phyloP scores from a whole-genome alignment of 2,329 filamentous ascomycete species.

The Trichoderma sp. region DNA sequence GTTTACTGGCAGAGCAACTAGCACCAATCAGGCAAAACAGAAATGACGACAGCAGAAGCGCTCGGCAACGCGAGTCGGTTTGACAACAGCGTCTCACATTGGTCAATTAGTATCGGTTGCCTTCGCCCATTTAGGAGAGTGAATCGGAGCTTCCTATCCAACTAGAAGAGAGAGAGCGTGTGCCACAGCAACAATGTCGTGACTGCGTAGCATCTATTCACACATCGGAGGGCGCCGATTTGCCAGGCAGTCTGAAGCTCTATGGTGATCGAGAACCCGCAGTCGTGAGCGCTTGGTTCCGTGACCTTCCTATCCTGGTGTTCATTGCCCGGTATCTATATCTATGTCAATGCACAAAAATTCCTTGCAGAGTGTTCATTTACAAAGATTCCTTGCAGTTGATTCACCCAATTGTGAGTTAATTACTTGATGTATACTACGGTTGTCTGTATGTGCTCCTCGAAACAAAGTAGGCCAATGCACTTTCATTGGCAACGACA shows the following conservation, averaged over 20 bases:
- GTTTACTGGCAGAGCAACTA: not conserved
- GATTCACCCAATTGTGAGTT: not conserved
- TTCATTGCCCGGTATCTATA: not conserved
- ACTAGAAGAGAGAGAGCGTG: not conserved
- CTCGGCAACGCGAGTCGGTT: not conserved
- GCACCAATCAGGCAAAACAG: not conserved
- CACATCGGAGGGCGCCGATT: not conserved
- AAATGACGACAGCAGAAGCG: not conserved
- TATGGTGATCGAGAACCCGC: not conserved
- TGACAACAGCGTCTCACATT: not conserved
- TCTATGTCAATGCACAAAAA: constrained; percentile 10
- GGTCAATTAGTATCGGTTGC: not conserved
- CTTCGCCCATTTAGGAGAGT: no score
- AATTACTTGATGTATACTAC: not conserved
- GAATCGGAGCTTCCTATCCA: not conserved
- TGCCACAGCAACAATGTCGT: not conserved
- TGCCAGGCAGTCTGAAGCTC: not conserved
- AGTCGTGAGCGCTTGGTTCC: not conserved
- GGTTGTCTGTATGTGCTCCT: not conserved
- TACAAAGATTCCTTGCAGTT: not conserved
- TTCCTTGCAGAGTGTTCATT: constrained; percentile 2
- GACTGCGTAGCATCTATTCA: not conserved
- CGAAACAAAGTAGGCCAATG: not conserved
- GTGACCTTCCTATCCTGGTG: constrained; percentile 7
- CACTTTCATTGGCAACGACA: not conserved